Evolutionary conservation across 345 rosid species (phyloP).

Genomic region (Leavenworthia alabamica): DNA sequence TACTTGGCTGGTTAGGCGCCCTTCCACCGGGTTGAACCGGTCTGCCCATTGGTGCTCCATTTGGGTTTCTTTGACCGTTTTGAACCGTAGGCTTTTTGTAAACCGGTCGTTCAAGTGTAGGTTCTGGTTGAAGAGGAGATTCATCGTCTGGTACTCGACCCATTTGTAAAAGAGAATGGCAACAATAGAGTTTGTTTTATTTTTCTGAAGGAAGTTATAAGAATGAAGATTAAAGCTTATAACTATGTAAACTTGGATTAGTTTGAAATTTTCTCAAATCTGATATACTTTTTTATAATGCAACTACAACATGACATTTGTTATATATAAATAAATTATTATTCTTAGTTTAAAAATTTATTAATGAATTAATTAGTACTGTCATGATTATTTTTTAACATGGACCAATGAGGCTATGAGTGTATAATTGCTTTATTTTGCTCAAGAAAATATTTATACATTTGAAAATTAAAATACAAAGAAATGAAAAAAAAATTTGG

Average conservation of each 20-base stretch:
- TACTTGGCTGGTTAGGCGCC: conserved; percentile 5
- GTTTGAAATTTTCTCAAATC: conserved; percentile 10
- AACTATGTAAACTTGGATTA: conserved; percentile 7
- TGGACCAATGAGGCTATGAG: not conserved
- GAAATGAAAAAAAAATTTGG: no score
- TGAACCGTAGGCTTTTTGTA: not conserved
- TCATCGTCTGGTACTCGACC: conserved; percentile 24
- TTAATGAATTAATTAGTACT: not conserved
- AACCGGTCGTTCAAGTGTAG: not conserved
- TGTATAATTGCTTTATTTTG: not conserved
- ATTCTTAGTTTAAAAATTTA: not conserved
- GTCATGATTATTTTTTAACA: not conserved
- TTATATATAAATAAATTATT: not conserved
- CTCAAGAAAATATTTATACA: not conserved
- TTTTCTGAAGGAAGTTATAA: not conserved
- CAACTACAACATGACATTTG: conserved; percentile 8
- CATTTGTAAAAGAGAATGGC: conserved; percentile 13
- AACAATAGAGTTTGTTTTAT: not conserved
- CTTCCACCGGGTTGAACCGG: not conserved
- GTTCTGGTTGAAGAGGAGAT: not conserved
- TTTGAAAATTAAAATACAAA: no score
- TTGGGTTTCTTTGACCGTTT: conserved; percentile 6
- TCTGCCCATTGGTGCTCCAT: conserved; percentile 11
- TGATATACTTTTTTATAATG: not conserved
- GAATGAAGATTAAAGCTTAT: not conserved